Percentiles rank a stretch among this genome's conserved stretches.
These are phyloP conservation scores for Ophiocordyceps robertsii DNA, from an alignment of 2,329 filamentous ascomycete genomes.

Conservation along the genomic window DNA sequence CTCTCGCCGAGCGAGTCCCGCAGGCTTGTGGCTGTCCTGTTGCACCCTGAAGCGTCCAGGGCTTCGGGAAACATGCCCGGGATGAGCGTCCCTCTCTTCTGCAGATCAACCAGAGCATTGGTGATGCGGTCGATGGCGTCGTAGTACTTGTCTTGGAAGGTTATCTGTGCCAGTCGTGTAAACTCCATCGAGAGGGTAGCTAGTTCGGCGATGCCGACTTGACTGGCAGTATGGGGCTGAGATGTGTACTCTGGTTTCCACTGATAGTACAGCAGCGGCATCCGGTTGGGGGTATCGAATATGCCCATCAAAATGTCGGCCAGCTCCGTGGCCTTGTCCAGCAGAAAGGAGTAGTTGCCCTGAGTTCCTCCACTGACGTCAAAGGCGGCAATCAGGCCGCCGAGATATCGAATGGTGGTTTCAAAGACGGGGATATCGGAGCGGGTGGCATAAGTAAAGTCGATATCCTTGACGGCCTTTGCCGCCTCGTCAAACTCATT, in stretches of 20 bases:
- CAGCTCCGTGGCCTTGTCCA: slow-evolving; percentile 68
- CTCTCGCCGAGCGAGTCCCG: slow-evolving; percentile 16
- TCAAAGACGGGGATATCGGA: slow-evolving; percentile 79
- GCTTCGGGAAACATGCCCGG: slow-evolving; percentile 70
- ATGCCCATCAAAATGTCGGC: slow-evolving; percentile 69
- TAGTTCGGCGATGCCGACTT: slow-evolving; percentile 53
- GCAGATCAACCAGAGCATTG: slow-evolving; percentile 61
- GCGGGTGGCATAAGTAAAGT: slow-evolving; percentile 62
- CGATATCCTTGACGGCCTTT: slow-evolving; percentile 55
- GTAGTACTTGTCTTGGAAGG: slow-evolving; percentile 70
- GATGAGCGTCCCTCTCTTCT: slow-evolving; percentile 53
- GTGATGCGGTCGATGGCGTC: slow-evolving; percentile 82
- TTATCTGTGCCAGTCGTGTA: slow-evolving; percentile 76
- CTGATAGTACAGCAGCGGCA: slow-evolving; percentile 71
- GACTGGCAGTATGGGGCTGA: slow-evolving; percentile 48
- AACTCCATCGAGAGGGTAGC: slow-evolving; percentile 80
- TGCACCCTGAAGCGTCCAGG: slow-evolving; percentile 71
- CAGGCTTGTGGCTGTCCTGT: slow-evolving; percentile 31
- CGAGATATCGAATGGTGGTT: slow-evolving; percentile 82
- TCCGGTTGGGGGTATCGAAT: slow-evolving; percentile 87
- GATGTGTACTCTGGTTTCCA: slow-evolving; percentile 57
- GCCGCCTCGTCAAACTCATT: slow-evolving; percentile 72
- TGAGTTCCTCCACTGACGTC: slow-evolving; percentile 58
- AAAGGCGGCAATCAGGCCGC: slow-evolving; percentile 73
- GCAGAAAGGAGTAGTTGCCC: slow-evolving; percentile 47